Evolutionary conservation across 2,329 filamentous ascomycete species (phyloP).

Genomic region (Arthrinium puccinioides): DNA sequence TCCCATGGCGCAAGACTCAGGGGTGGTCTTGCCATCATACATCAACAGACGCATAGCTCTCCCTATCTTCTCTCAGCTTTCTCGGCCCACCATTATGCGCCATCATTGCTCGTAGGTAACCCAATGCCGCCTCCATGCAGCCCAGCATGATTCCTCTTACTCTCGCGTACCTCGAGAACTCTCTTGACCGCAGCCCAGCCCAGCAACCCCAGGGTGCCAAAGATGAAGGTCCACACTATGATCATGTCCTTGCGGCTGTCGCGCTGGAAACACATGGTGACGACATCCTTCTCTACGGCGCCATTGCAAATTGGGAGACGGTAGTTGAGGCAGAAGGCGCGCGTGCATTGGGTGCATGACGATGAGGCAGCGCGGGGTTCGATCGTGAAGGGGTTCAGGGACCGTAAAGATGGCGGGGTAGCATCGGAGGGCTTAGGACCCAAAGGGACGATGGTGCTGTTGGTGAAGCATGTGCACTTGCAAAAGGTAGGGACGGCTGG

Average conservation of each 20-base stretch:
- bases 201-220: constrained; percentile 50
- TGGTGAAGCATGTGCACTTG: constrained; percentile 65
- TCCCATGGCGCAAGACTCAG: too few species aligned
- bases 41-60: constrained; percentile 6
- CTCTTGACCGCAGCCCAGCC: constrained; percentile 51
- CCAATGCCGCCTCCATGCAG: constrained; percentile 5
- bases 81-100: background rate
- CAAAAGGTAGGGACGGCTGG: constrained; percentile 57
- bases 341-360: constrained; percentile 56
- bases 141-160: constrained; percentile 11
- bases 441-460: constrained; percentile 60
- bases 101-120: background rate
- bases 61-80: constrained; percentile 3
- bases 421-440: constrained; percentile 28
- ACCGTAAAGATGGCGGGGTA: constrained; percentile 5
- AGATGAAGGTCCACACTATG: constrained; percentile 58
- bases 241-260: constrained; percentile 61
- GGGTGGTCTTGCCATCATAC: background rate
- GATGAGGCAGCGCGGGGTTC: constrained; percentile 29
- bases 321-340: constrained; percentile 54
- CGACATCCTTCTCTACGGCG: constrained; percentile 53
- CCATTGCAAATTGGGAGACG: constrained; percentile 56
- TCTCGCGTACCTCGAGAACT: constrained; percentile 33
- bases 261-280: constrained; percentile 58
- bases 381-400: constrained; percentile 12